Evolutionary conservation across 345 rosid genomes (phyloP).

Genomic region (Ricinus communis): DNA sequence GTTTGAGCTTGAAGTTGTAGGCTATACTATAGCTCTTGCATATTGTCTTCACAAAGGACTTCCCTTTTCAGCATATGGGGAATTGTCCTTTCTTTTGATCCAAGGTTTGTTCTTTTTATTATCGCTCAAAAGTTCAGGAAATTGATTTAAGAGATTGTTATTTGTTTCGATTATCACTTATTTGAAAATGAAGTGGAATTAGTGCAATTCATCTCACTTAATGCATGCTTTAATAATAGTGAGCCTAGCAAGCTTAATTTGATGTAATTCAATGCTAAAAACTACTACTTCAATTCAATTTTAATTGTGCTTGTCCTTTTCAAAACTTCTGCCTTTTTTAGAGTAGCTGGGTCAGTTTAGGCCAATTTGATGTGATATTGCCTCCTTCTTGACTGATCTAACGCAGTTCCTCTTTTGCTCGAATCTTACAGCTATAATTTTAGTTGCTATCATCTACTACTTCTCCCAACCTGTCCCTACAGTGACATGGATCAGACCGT

Average conservation of each 20-base stretch:
- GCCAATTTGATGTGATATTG: background rate
- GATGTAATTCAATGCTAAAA: background rate
- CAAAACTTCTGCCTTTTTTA: background rate
- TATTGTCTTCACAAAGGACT: conserved; percentile 91
- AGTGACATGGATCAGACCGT: conserved; percentile 54
- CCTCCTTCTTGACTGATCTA: background rate
- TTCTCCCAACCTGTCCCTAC: conserved; percentile 56
- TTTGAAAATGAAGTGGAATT: background rate
- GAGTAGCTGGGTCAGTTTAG: background rate
- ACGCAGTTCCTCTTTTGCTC: conserved; percentile 17
- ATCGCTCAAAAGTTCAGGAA: background rate
- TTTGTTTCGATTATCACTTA: background rate
- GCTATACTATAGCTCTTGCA: conserved; percentile 83
- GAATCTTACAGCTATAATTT: conserved; percentile 56
- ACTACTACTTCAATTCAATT: too few species aligned
- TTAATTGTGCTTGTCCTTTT: background rate
- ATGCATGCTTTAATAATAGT: background rate
- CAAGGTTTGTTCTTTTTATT: conserved; percentile 50
- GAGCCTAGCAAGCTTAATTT: background rate
- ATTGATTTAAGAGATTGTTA: background rate
- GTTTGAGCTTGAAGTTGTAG: conserved; percentile 92
- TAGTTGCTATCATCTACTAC: conserved; percentile 68
- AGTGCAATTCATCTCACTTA: background rate
- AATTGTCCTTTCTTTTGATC: conserved; percentile 77
- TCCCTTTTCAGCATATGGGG: conserved; percentile 95